A percentile compares a stretch with the other conserved stretches of the same genome.
Evolutionary conservation across 805 yeast genomes (phyloP).

Genomic region (Dipodascus albidus): DNA sequence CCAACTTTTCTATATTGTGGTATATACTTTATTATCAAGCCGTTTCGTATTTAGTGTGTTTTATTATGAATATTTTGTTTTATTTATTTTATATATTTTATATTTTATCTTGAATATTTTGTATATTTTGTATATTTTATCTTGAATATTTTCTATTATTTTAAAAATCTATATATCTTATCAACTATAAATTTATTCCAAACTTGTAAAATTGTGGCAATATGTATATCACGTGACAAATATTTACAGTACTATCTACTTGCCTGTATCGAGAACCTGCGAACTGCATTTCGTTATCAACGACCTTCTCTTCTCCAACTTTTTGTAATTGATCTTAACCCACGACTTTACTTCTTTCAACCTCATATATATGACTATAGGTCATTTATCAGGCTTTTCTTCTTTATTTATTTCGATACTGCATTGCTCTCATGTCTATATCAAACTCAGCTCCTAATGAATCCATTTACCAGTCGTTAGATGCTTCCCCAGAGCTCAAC

Average conservation of each 20-base stretch:
- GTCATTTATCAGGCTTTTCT: too few species aligned
- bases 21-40: too few species aligned
- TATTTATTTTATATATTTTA: too few species aligned
- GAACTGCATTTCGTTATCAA: background rate
- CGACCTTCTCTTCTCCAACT: background rate
- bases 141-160: background rate
- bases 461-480: background rate
- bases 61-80: too few species aligned
- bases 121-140: too few species aligned
- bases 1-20: too few species aligned
- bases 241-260: too few species aligned
- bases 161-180: too few species aligned
- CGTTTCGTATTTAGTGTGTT: too few species aligned
- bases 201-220: background rate
- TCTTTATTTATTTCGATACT: background rate
- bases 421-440: slow-evolving; percentile 1
- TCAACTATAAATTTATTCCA: too few species aligned
- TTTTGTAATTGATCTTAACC: background rate
- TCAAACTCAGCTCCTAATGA: background rate
- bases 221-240: background rate
- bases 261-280: background rate
- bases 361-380: too few species aligned
- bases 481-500: background rate
- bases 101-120: background rate
- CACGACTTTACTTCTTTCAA: too few species aligned